Percentiles rank a stretch among this genome's conserved stretches.
phyloP scores from a whole-genome alignment of 805 yeast genomes.

The Candida taoyuanica region DNA sequence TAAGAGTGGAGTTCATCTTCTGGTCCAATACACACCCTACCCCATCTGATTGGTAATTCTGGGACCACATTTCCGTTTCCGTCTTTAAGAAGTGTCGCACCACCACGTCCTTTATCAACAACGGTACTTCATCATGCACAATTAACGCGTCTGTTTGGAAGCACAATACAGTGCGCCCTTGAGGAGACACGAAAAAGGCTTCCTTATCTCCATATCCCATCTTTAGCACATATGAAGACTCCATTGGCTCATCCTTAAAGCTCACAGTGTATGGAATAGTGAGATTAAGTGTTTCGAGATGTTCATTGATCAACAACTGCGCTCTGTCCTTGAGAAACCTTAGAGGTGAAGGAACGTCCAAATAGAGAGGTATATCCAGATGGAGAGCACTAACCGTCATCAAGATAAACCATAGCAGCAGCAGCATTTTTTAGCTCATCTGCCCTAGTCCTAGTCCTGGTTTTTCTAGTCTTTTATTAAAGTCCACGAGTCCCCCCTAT shows the following conservation, averaged over 20 bases:
- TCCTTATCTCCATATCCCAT: constrained; percentile 9
- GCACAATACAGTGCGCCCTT: constrained; percentile 3
- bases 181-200: constrained; percentile 15
- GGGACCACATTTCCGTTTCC: constrained; percentile 4
- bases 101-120: constrained; percentile 11
- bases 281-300: background rate
- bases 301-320: constrained; percentile 7
- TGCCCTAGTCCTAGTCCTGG: no score
- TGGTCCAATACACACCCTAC: constrained; percentile 3
- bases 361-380: constrained; percentile 11
- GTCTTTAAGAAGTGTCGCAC: constrained; percentile 4
- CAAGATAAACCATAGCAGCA: background rate
- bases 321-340: constrained; percentile 5
- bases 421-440: background rate
- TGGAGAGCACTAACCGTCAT: constrained; percentile 1
- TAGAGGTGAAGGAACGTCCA: constrained; percentile 10
- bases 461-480: no score
- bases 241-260: constrained; percentile 2
- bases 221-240: constrained; percentile 3
- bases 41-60: background rate
- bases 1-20: constrained; percentile 1
- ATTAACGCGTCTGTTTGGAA: constrained; percentile 18
- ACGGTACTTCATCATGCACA: constrained; percentile 11
- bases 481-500: no score
- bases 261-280: constrained; percentile 2